Evolutionary conservation across 371 early-diverging fungal genomes (phyloP), one percentile per base, ranked within the genome.

Genomic region (Mucor indicus): DNA sequence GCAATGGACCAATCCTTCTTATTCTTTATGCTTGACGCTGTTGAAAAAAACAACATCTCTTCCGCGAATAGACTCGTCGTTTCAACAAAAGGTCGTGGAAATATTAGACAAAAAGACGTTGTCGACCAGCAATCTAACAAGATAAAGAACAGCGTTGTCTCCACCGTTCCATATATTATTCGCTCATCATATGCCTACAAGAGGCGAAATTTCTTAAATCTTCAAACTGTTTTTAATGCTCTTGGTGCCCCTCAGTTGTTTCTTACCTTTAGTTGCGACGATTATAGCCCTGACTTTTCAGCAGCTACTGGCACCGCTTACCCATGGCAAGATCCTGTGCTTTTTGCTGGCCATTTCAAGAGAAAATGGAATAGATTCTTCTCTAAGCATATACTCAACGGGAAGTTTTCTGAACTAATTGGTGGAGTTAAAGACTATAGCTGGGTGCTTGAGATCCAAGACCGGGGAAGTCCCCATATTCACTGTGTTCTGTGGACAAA

Each of bases 291-390:
- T 1, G 20, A 45, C n/a, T 21, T 53, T 1, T 17, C 31, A 7
- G 15, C 17, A 32, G 35, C 20, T 19, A 27, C 19, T 23, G 35
- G 25, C 13, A 16, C 33, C 1, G 11, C 44, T 0, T 1, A 39
- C 2, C 24, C 53, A 19, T 53, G 53, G 46, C 16, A 39, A 16
- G 46, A 53, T 35, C 41, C 46, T 1, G 31, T 45, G 4, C 1
- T 40, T 9, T 53, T 45, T 38, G 32, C 17, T 1, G 16, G 13
- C 8, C 45, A 45, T 20, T 53, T 38, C 21, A 31, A 35, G 19
- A 31, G 46, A 23, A 45, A 44, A n/a, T 52, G 52, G 45, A 7
- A 15, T 1, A 9, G 44, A 6, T 44, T 52, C n/a, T 39, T 53
- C 27, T 20, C 27, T 2, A 19, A 17, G 1, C 38, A 51, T 20